Conservation (phyloP, 208 protist genomes). For the Acanthamoeba healyi region DNA sequence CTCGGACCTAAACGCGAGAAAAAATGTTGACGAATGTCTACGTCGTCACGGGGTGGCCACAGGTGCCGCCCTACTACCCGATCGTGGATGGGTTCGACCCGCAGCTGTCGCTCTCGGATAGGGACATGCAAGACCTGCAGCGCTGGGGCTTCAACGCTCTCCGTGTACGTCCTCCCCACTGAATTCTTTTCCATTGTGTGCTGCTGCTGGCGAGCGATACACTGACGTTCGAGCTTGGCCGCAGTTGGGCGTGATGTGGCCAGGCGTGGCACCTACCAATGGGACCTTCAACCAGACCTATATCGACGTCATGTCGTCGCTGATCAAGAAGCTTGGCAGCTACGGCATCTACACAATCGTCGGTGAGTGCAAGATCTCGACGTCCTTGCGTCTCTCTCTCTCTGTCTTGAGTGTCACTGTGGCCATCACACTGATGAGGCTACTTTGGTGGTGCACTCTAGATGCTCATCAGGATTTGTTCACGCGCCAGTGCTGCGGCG, state of each 20-base stretch:
- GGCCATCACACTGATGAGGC: too few species aligned
- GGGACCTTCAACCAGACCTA: slow-evolving; percentile 81
- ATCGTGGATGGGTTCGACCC: slow-evolving; percentile 60
- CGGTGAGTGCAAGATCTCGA: slow-evolving; percentile 8
- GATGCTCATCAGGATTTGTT: slow-evolving; percentile 87
- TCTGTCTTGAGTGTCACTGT: too few species aligned
- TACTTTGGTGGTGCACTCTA: too few species aligned
- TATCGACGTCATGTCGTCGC: slow-evolving; percentile 75
- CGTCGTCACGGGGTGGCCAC: too few species aligned
- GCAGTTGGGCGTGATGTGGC: slow-evolving; percentile 84
- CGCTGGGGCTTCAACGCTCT: slow-evolving; percentile 82
- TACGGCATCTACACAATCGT: slow-evolving; percentile 80
- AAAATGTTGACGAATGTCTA: too few species aligned
- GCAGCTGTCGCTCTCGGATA: slow-evolving; percentile 45
- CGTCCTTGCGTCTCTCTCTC: background rate
- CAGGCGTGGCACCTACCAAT: slow-evolving; percentile 82
- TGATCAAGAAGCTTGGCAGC: slow-evolving; percentile 74
- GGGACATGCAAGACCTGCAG: slow-evolving; percentile 76
- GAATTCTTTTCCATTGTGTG: background rate
- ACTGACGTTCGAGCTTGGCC: background rate
- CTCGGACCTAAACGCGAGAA: too few species aligned
- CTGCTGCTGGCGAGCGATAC: background rate
- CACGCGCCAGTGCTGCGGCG: slow-evolving; percentile 82
- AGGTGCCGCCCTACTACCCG: slow-evolving; percentile 59
- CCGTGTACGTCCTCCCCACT: slow-evolving; percentile 8